Evolutionary conservation across 2,329 filamentous ascomycete species (phyloP).

Genomic region (Plectosphaerella cucumerina): DNA sequence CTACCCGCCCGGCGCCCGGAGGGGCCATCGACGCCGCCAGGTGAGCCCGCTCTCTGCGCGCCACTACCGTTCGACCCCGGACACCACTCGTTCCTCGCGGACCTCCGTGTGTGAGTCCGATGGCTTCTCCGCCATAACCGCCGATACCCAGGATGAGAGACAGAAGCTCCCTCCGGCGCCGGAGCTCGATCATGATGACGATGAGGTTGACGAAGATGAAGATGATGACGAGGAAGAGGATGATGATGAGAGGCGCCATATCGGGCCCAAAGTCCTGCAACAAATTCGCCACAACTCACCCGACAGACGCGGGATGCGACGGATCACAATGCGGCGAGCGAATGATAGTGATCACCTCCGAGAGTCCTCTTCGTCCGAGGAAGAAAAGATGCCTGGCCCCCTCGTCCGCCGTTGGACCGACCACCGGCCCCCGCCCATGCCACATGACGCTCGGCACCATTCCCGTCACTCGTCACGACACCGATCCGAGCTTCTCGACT

Average conservation of each 20-base stretch:
- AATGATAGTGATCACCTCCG: background rate
- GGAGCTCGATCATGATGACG: background rate
- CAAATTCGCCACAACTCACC: no score
- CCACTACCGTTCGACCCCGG: conserved; percentile 30
- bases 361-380: conserved; percentile 1
- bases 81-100: conserved; percentile 27
- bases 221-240: background rate
- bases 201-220: background rate
- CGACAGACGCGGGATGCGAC: background rate
- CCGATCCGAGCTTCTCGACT: conserved; percentile 6
- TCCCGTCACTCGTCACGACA: conserved; percentile 9
- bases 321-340: conserved; percentile 2
- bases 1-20: conserved; percentile 20
- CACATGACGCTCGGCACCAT: conserved; percentile 3
- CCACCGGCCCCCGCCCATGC: conserved; percentile 2
- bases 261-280: no score
- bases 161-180: conserved; percentile 3
- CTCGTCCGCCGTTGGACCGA: conserved; percentile 5
- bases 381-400: conserved; percentile 2
- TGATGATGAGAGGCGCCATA: no score
- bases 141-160: conserved; percentile 27
- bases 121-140: conserved; percentile 30
- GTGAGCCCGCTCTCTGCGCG: conserved; percentile 29
- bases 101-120: conserved; percentile 33
- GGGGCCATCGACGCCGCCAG: conserved; percentile 19